A percentile compares a stretch with the other conserved stretches of the same genome.
These are phyloP conservation scores for Taiozyma sp. DNA, from an alignment of 1,139 yeast genomes.

Conservation along the genomic window DNA sequence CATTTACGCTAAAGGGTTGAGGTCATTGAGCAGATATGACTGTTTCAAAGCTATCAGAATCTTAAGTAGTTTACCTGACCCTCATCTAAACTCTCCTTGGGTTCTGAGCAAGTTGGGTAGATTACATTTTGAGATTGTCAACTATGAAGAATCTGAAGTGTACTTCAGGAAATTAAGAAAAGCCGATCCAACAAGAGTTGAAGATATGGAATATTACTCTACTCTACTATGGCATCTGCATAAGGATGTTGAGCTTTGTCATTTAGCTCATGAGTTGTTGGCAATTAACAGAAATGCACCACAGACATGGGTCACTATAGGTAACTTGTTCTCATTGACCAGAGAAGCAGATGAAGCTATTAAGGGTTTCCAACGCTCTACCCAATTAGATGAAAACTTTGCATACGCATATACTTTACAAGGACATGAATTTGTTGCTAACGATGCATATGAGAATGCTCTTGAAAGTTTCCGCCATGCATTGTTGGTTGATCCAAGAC, in stretches of 20 bases:
- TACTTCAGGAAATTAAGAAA: slow-evolving; percentile 60
- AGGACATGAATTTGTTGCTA: slow-evolving; percentile 89
- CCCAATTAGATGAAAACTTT: slow-evolving; percentile 62
- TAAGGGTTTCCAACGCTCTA: slow-evolving; percentile 79
- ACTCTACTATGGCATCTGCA: slow-evolving; percentile 92
- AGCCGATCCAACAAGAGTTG: slow-evolving; percentile 73
- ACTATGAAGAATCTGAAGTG: slow-evolving; percentile 71
- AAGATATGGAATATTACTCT: slow-evolving; percentile 89
- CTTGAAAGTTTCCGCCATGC: slow-evolving; percentile 80
- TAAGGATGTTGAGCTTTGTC: slow-evolving; percentile 75
- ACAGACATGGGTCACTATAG: slow-evolving; percentile 90
- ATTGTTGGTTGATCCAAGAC: slow-evolving; percentile 70
- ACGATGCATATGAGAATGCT: slow-evolving; percentile 90
- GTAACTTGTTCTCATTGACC: slow-evolving; percentile 80
- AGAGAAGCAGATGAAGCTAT: slow-evolving; percentile 91
- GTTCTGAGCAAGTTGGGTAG: slow-evolving; percentile 77
- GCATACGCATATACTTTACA: slow-evolving; percentile 89
- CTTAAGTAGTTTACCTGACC: slow-evolving; percentile 56
- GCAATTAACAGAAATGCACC: slow-evolving; percentile 64
- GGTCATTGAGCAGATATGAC: slow-evolving; percentile 64
- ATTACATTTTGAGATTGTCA: slow-evolving; percentile 81
- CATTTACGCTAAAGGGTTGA: slow-evolving; percentile 60
- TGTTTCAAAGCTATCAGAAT: slow-evolving; percentile 77
- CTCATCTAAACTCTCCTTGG: slow-evolving; percentile 79
- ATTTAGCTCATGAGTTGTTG: slow-evolving; percentile 75